A percentile compares a stretch with the other conserved stretches of the same genome.
These are phyloP conservation scores for Zopfochytrium polystomum DNA, from an alignment of 371 early-diverging fungal species.

Conservation along the genomic window DNA sequence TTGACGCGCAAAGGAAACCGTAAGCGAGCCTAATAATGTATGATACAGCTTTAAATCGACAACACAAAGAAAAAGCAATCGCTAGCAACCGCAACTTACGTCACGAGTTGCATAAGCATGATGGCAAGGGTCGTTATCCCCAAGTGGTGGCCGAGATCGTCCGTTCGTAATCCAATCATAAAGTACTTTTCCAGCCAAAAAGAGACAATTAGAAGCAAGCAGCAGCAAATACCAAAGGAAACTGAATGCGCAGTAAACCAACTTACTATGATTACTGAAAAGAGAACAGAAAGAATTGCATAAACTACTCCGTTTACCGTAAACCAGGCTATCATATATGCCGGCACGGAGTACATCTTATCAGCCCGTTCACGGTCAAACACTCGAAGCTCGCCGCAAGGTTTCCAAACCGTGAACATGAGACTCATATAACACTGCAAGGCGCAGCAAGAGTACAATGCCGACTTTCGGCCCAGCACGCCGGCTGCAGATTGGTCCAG, in stretches of 20 bases:
- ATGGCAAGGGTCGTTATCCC: conserved; percentile 21
- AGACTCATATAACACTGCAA: conserved; percentile 38
- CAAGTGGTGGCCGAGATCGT: conserved; percentile 30
- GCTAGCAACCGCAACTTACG: conserved; percentile 24
- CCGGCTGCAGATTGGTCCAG: conserved; percentile 32
- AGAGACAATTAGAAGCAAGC: neutral
- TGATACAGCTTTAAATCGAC: neutral
- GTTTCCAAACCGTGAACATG: conserved; percentile 41
- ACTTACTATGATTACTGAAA: conserved; percentile 26
- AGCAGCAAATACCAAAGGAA: too few species aligned
- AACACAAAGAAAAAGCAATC: neutral
- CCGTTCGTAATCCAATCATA: conserved; percentile 39
- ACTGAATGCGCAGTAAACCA: neutral
- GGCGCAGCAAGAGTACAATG: conserved; percentile 25
- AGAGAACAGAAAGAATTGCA: conserved; percentile 24
- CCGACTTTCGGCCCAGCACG: conserved; percentile 31
- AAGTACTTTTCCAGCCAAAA: conserved; percentile 33
- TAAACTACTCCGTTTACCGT: conserved; percentile 33
- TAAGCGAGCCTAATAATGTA: conserved; percentile 12
- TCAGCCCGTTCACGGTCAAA: conserved; percentile 45
- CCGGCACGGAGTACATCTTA: conserved; percentile 40
- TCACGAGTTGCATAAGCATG: conserved; percentile 33
- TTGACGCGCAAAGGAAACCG: conserved; percentile 33
- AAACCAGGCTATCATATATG: conserved; percentile 38
- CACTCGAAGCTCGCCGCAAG: conserved; percentile 38